Base-by-base conservation (phyloP, 2,329 filamentous ascomycete species). In the Nannizziopsis arthrosporioides region DNA sequence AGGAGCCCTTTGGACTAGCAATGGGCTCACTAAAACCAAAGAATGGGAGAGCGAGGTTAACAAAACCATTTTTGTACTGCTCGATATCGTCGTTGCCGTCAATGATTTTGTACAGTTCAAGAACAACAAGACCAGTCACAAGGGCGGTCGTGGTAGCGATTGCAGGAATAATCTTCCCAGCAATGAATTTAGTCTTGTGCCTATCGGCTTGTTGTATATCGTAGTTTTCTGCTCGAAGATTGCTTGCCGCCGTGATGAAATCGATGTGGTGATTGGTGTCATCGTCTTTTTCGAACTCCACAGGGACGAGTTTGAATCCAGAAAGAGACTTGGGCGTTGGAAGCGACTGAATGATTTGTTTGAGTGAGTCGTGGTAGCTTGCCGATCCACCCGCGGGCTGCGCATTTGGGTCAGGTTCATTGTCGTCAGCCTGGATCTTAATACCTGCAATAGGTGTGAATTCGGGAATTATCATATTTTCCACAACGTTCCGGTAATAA, bases 181-280 rank as follows among this genome's bases (percentile, higher is more conserved):
- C 93, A 63, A 98, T 98, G 68, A 98, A 96, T 74, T 98, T 98
- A 53, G 90, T 98, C 81, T 92, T 94, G 76, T 95, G 92, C 53
- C 87, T 79, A 63, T 98, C 90, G 0, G 92, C 89, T 54, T 81
- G 77, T 61, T 86, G 80, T 57, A 98, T 98, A 67, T 92, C 94
- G 77, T 98, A 98, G 72, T 98, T 98, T 68, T 94, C 84, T 0
- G 92, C 92, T 51, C 93, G 85, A 51, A 98, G 74, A 65, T 98
- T 98, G 73, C 89, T 95, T 55, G 89, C 89, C 1, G 89, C 88
- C 6, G 92, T 93, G 69, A 98, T 96, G 73, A 98, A 98, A 68
- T 96, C 92, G 60, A 98, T 98, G 73, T 98, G 92, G 68, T 92
- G 80, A 68, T 98, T 98, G 44, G 84, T 86, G 66, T 98, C 93